A percentile compares a stretch with the other conserved stretches of the same genome.
phyloP scores from a whole-genome alignment of 2,329 filamentous ascomycete species.

The Stagonosporopsis chrysanthemi region DNA sequence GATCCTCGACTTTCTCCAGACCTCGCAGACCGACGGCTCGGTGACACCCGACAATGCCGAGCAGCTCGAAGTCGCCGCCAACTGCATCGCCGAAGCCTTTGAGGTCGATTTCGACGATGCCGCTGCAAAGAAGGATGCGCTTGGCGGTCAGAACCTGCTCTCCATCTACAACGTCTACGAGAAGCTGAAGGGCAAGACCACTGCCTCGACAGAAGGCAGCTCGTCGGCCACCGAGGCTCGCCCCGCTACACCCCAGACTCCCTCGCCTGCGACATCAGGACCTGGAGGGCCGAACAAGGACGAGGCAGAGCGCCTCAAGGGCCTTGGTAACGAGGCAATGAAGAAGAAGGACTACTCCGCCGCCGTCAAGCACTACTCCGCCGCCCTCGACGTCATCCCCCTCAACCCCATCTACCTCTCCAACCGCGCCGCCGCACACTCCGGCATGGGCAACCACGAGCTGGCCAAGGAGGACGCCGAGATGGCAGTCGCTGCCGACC shows the following conservation, averaged over 20 bases:
- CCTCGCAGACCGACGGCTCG: conserved; percentile 86
- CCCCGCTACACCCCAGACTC: conserved; percentile 51
- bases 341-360: conserved; percentile 84
- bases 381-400: conserved; percentile 81
- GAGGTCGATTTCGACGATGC: conserved; percentile 86
- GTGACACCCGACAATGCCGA: conserved; percentile 88
- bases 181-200: conserved; percentile 78
- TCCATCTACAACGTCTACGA: conserved; percentile 97
- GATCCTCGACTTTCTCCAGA: conserved; percentile 92
- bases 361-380: conserved; percentile 87
- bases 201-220: conserved; percentile 54
- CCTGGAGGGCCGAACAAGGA: conserved; percentile 67
- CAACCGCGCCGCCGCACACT: conserved; percentile 95
- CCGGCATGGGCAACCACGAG: conserved; percentile 81
- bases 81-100: conserved; percentile 95
- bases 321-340: conserved; percentile 93
- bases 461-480: conserved; percentile 88
- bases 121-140: conserved; percentile 74
- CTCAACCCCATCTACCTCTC: conserved; percentile 95
- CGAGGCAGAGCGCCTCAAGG: conserved; percentile 88
- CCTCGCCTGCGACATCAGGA: conserved; percentile 40
- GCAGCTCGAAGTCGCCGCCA: conserved; percentile 90
- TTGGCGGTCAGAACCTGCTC: conserved; percentile 85
- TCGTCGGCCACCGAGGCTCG: conserved; percentile 52
- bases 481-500: conserved; percentile 85